These are phyloP conservation scores for Candida sp. DNA, from an alignment of 1,139 yeast genomes.

Conservation along the genomic window DNA sequence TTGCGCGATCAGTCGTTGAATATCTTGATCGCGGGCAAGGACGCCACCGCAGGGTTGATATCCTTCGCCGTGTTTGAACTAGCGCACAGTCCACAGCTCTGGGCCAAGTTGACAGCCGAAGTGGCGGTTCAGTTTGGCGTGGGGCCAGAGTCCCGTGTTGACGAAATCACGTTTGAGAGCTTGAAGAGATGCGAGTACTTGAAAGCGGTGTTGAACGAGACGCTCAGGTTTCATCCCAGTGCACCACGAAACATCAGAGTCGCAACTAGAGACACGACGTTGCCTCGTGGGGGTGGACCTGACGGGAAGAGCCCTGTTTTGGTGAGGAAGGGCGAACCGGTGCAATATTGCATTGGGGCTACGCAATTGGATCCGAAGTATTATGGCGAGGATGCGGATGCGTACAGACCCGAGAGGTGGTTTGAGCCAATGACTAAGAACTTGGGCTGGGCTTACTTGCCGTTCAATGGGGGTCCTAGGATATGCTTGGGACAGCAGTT, in stretches of 20 bases:
- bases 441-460: constrained; percentile 45
- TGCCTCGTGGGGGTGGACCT: constrained; percentile 58
- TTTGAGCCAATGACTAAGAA: constrained; percentile 18
- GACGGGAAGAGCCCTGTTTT: constrained; percentile 44
- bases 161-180: constrained; percentile 36
- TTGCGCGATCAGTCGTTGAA: constrained; percentile 50
- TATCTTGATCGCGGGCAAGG: constrained; percentile 51
- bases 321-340: constrained; percentile 41
- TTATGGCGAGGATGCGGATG: constrained; percentile 52
- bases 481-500: constrained; percentile 49
- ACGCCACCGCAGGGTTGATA: constrained; percentile 50
- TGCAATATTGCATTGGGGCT: constrained; percentile 35
- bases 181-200: constrained; percentile 51
- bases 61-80: constrained; percentile 47
- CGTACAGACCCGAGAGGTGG: constrained; percentile 56
- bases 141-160: neutral
- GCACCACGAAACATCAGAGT: constrained; percentile 53
- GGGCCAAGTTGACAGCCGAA: constrained; percentile 35
- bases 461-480: constrained; percentile 48
- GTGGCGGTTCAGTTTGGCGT: constrained; percentile 32
- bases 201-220: constrained; percentile 50
- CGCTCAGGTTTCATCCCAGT: constrained; percentile 53
- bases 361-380: constrained; percentile 40
- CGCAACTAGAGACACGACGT: constrained; percentile 46
- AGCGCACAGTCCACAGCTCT: constrained; percentile 42